Evolutionary conservation across 345 rosid genomes (phyloP).

Genomic region (Raphanus sativus): DNA sequence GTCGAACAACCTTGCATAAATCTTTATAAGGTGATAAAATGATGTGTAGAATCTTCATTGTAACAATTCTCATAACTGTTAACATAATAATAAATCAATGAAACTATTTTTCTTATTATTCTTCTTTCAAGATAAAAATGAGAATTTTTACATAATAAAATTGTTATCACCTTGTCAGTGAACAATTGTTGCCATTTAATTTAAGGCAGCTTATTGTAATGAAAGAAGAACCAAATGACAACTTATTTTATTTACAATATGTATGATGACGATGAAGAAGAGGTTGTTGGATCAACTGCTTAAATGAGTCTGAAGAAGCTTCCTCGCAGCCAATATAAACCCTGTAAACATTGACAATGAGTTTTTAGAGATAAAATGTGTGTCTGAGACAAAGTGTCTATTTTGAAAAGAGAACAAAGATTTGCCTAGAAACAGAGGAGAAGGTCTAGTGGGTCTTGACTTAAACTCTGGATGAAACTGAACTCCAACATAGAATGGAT

Average conservation of each 20-base stretch:
- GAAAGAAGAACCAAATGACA: conserved; percentile 8
- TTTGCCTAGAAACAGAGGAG: conserved; percentile 82
- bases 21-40: too few species aligned
- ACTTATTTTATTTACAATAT: conserved; percentile 11
- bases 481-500: conserved; percentile 77
- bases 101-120: background rate
- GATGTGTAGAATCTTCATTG: background rate
- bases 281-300: conserved; percentile 23
- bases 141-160: background rate
- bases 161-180: conserved; percentile 14
- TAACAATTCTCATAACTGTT: background rate
- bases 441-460: conserved; percentile 87
- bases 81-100: background rate
- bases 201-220: background rate
- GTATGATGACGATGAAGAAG: conserved; percentile 24
- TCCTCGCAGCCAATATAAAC: conserved; percentile 73
- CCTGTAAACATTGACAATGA: conserved; percentile 46
- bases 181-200: conserved; percentile 15
- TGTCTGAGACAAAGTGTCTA: background rate
- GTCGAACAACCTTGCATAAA: background rate
- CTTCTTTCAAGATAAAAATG: background rate
- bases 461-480: conserved; percentile 98
- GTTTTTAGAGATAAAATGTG: conserved; percentile 2
- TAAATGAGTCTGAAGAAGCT: conserved; percentile 61
- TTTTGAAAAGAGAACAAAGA: conserved; percentile 8